Percentiles rank a stretch among this genome's conserved stretches.
Evolutionary conservation across 169 alveolate species (phyloP).

Genomic region (Plasmodium knowlesi): DNA sequence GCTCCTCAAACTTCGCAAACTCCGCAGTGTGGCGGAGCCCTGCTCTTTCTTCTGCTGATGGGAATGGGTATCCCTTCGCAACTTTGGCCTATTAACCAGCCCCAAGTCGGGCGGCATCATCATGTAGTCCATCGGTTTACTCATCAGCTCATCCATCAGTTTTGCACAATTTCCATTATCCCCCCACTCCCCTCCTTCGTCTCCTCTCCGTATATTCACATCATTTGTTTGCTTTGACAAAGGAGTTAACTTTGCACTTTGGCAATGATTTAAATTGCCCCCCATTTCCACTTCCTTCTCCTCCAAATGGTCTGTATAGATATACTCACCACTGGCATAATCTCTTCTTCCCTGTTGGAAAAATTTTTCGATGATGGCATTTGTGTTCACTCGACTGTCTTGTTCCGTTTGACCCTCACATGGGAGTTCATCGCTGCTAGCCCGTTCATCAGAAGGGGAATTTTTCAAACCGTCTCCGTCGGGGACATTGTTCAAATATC

Average conservation of each 20-base stretch:
- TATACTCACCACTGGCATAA: background rate
- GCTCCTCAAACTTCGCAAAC: constrained; percentile 1
- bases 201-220: background rate
- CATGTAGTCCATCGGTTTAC: constrained; percentile 21
- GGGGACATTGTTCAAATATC: background rate
- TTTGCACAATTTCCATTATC: background rate
- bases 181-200: background rate
- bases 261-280: constrained; percentile 1
- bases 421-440: background rate
- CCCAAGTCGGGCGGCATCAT: constrained; percentile 72
- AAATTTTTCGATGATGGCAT: constrained; percentile 25
- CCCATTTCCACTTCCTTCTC: background rate
- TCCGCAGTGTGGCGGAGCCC: constrained; percentile 18
- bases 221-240: background rate
- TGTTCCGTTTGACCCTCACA: background rate
- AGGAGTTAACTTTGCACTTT: constrained; percentile 24
- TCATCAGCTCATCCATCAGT: background rate
- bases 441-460: background rate
- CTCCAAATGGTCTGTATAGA: background rate
- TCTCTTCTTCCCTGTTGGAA: constrained; percentile 9
- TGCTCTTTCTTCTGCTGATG: background rate
- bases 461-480: background rate
- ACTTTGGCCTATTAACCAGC: constrained; percentile 5
- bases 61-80: background rate
- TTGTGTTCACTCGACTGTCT: background rate